Percentiles rank a stretch among this genome's conserved stretches.
phyloP scores from a whole-genome alignment of 345 rosid genomes.

The Arabis hirsuta region DNA sequence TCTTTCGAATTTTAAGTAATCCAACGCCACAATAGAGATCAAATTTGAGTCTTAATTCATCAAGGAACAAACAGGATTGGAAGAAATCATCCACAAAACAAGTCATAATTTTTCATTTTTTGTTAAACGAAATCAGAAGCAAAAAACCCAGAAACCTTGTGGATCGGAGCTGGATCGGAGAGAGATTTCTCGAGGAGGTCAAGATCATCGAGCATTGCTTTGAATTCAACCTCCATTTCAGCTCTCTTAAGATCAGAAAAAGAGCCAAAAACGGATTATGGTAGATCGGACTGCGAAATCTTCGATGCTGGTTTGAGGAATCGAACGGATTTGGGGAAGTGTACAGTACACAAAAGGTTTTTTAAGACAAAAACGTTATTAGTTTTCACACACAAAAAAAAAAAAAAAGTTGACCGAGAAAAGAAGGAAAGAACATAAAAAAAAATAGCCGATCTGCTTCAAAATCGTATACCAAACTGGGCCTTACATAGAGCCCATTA shows the following conservation, averaged over 20 bases:
- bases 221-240: slow-evolving; percentile 76
- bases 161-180: slow-evolving; percentile 64
- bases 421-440: neutral
- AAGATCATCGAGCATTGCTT: slow-evolving; percentile 64
- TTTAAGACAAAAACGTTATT: slow-evolving; percentile 19
- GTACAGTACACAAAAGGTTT: neutral
- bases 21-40: neutral
- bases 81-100: neutral
- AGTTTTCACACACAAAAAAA: neutral
- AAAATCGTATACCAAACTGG: neutral
- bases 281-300: slow-evolving; percentile 1
- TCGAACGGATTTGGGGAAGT: slow-evolving; percentile 1
- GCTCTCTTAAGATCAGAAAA: neutral
- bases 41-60: neutral
- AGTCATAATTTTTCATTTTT: too few species aligned
- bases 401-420: slow-evolving; percentile 8
- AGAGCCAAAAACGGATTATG: neutral
- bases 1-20: neutral
- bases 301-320: neutral
- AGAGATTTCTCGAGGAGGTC: slow-evolving; percentile 59
- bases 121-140: neutral
- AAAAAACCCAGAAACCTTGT: slow-evolving; percentile 53
- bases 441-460: neutral
- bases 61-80: neutral
- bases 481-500: neutral